phyloP scores from a whole-genome alignment of 352 stramenopile species.

The Pythium angustatum region DNA sequence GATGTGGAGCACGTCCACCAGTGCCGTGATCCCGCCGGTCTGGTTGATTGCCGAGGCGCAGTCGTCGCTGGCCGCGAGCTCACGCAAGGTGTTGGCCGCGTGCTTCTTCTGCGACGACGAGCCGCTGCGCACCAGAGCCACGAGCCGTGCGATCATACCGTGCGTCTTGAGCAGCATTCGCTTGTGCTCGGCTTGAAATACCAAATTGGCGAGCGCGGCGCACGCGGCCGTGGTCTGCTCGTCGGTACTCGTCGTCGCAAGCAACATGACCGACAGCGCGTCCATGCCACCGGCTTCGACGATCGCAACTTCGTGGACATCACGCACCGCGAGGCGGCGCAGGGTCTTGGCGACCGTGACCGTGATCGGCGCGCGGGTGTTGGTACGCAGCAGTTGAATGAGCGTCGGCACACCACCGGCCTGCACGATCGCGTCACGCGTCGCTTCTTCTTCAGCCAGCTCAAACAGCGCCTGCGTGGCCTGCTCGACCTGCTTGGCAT shows the following conservation, averaged over 20 bases:
- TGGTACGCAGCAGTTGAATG: background rate
- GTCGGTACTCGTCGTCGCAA: background rate
- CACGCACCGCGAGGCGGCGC: constrained; percentile 6
- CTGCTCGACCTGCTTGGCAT: constrained; percentile 3
- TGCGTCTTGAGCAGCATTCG: background rate
- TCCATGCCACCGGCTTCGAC: constrained; percentile 7
- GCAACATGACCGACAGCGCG: background rate
- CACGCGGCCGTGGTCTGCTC: constrained; percentile 1
- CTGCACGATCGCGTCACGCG: background rate
- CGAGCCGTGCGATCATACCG: background rate
- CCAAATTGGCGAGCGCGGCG: constrained; percentile 13
- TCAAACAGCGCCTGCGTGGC: constrained; percentile 9
- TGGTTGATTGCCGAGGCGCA: background rate
- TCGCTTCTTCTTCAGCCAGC: constrained; percentile 4
- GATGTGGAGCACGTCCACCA: constrained; percentile 13
- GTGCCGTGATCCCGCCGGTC: constrained; percentile 3
- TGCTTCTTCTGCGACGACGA: constrained; percentile 11
- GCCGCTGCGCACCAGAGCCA: background rate
- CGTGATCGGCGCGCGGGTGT: background rate
- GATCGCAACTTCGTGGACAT: constrained; percentile 10
- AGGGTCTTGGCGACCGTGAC: constrained; percentile 2
- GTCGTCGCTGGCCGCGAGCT: constrained; percentile 11
- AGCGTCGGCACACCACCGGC: background rate
- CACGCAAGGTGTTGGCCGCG: constrained; percentile 4
- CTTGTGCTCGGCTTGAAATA: constrained; percentile 15